Percentiles rank a stretch among this genome's conserved stretches.
phyloP scores from a whole-genome alignment of 1,139 yeast species.

The Debaryomyces sp. region DNA sequence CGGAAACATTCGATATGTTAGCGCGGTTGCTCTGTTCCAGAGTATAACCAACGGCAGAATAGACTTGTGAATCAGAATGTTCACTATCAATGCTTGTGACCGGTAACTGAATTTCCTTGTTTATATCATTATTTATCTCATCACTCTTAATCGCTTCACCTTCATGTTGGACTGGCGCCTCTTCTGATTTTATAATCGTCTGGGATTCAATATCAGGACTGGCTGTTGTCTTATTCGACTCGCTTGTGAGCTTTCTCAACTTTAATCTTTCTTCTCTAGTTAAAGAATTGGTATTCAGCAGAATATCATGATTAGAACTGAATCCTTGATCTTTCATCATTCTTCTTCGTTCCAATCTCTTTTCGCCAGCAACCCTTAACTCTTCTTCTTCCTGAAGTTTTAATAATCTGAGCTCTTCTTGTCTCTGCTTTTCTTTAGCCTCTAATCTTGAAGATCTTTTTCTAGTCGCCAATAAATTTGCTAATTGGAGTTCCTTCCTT shows the following conservation, averaged over 20 bases:
- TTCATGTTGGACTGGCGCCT: background rate
- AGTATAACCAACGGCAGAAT: background rate
- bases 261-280: slow-evolving; percentile 47
- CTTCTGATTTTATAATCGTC: background rate
- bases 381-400: slow-evolving; percentile 37
- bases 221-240: slow-evolving; percentile 4
- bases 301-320: background rate
- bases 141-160: background rate
- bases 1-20: background rate
- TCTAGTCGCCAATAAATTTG: slow-evolving; percentile 50
- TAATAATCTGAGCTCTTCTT: slow-evolving; percentile 38
- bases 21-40: background rate
- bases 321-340: slow-evolving; percentile 20
- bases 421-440: slow-evolving; percentile 50
- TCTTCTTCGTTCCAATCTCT: slow-evolving; percentile 42
- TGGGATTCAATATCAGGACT: slow-evolving; percentile 1
- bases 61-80: background rate
- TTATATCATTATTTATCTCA: background rate
- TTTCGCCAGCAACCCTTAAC: slow-evolving; percentile 33
- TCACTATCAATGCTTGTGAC: background rate
- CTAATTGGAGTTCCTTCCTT: slow-evolving; percentile 50
- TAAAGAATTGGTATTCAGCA: slow-evolving; percentile 26
- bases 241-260: slow-evolving; percentile 28
- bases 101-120: background rate
- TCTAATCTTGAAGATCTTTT: slow-evolving; percentile 53